Evolutionary conservation across 1,284 basidiomycete species (phyloP).

Genomic region (Ceratorhiza oryzae-sativae): DNA sequence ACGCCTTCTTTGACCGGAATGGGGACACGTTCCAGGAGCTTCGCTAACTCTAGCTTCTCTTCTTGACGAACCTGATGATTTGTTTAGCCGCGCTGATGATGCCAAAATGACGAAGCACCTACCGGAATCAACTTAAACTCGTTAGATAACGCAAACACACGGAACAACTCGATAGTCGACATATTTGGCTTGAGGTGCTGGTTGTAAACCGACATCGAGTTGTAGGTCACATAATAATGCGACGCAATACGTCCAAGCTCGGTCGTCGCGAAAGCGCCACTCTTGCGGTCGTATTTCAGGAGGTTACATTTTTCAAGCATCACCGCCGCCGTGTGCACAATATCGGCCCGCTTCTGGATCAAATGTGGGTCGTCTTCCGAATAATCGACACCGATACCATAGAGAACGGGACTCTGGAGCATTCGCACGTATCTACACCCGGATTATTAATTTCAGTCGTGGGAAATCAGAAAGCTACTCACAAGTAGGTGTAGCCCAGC

Average conservation of each 20-base stretch:
- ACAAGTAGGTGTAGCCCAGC: slow-evolving; percentile 95
- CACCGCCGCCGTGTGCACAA: slow-evolving; percentile 92
- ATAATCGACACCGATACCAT: slow-evolving; percentile 91
- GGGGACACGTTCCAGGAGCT: slow-evolving; percentile 92
- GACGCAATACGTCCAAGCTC: slow-evolving; percentile 95
- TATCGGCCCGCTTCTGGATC: slow-evolving; percentile 94
- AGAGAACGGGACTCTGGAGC: slow-evolving; percentile 89
- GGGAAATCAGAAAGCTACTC: slow-evolving; percentile 50
- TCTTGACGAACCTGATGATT: slow-evolving; percentile 63
- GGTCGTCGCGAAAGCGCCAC: slow-evolving; percentile 88
- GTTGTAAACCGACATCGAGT: slow-evolving; percentile 97
- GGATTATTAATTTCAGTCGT: slow-evolving; percentile 22
- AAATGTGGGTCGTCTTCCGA: slow-evolving; percentile 83
- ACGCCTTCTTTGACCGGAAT: slow-evolving; percentile 98
- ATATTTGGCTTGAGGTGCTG: slow-evolving; percentile 91
- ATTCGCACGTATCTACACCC: slow-evolving; percentile 86
- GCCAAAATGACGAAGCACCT: slow-evolving; percentile 41
- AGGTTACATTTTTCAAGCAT: slow-evolving; percentile 94
- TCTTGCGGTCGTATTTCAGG: slow-evolving; percentile 90
- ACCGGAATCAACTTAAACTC: slow-evolving; percentile 97
- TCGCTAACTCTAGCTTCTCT: slow-evolving; percentile 91
- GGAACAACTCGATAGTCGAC: slow-evolving; percentile 90
- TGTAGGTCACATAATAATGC: slow-evolving; percentile 96
- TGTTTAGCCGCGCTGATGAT: slow-evolving; percentile 4
- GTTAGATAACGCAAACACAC: slow-evolving; percentile 95